Evolutionary conservation across 2,329 filamentous ascomycete genomes (phyloP).

Genomic region (Calcarisporium arbuscula): DNA sequence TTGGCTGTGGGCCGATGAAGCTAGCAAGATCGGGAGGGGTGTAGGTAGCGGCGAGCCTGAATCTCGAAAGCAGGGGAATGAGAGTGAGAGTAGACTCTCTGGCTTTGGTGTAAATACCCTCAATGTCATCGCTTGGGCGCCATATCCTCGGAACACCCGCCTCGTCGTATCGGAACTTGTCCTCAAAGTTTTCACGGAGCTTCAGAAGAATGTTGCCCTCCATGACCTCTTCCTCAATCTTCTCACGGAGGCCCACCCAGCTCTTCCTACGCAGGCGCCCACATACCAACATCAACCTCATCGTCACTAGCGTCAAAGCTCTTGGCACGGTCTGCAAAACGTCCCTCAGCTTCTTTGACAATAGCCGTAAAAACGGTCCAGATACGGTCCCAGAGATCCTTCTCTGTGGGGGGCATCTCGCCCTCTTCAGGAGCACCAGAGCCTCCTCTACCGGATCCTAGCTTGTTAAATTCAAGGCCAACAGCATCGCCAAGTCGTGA

Average conservation of each 20-base stretch:
- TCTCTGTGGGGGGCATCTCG: conserved; percentile 67
- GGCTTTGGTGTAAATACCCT: conserved; percentile 87
- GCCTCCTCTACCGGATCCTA: conserved; percentile 81
- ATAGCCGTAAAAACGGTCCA: conserved; percentile 81
- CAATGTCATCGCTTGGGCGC: conserved; percentile 94
- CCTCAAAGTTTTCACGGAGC: conserved; percentile 95
- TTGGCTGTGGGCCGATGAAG: conserved; percentile 76
- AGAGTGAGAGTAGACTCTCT: conserved; percentile 87
- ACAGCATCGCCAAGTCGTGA: conserved; percentile 81
- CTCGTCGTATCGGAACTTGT: conserved; percentile 98
- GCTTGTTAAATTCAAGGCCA: conserved; percentile 90
- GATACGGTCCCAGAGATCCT: conserved; percentile 91
- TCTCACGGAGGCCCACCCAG: conserved; percentile 83
- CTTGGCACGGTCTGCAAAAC: conserved; percentile 82
- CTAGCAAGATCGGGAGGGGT: conserved; percentile 73
- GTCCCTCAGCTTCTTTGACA: conserved; percentile 75
- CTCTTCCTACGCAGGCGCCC: conserved; percentile 90
- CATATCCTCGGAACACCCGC: conserved; percentile 92
- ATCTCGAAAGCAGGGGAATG: conserved; percentile 81
- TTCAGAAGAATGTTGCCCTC: conserved; percentile 95
- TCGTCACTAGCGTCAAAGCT: conserved; percentile 90
- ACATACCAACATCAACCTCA: conserved; percentile 87
- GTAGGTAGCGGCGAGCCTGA: conserved; percentile 69
- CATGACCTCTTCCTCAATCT: conserved; percentile 96
- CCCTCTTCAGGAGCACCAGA: conserved; percentile 72